Evolutionary conservation across 139 green algal genomes (phyloP).

Genomic region (Parachlorella kessleri): DNA sequence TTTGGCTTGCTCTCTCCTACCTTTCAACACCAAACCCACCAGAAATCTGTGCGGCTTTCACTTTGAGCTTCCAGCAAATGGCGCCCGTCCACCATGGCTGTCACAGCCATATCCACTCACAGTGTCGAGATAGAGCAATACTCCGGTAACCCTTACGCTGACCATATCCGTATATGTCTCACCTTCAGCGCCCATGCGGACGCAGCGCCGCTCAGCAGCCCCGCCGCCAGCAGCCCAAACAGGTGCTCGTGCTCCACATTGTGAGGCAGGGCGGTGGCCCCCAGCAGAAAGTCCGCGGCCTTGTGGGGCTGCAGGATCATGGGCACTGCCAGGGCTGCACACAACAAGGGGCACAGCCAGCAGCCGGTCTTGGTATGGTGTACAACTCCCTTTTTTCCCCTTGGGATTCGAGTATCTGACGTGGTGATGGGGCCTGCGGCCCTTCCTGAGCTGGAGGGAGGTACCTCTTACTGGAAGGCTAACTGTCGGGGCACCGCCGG

Average conservation of each 20-base stretch:
- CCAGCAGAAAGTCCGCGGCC: conserved; percentile 32
- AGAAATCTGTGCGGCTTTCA: too few species aligned
- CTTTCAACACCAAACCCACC: too few species aligned
- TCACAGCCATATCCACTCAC: too few species aligned
- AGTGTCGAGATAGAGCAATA: too few species aligned
- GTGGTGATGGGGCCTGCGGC: background rate
- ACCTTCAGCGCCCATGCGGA: conserved; percentile 35
- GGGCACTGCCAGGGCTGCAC: conserved; percentile 27
- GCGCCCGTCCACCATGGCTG: too few species aligned
- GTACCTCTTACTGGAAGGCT: background rate
- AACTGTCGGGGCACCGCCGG: background rate
- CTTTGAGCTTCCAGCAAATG: too few species aligned
- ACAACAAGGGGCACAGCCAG: background rate
- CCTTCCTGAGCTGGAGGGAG: too few species aligned
- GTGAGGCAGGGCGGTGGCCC: conserved; percentile 21
- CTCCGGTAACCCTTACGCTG: too few species aligned
- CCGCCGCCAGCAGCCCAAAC: conserved; percentile 35
- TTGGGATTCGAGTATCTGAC: too few species aligned
- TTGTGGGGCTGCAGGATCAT: conserved; percentile 25
- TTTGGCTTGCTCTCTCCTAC: too few species aligned
- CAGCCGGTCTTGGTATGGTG: too few species aligned
- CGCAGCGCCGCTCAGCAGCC: conserved; percentile 17
- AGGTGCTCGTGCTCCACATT: conserved; percentile 38
- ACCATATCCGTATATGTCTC: background rate
- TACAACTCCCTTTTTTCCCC: too few species aligned